A percentile compares a stretch with the other conserved stretches of the same genome.
Evolutionary conservation across 768 basidiomycete species (phyloP).

Genomic region (Boletus rufocinnamomeus): DNA sequence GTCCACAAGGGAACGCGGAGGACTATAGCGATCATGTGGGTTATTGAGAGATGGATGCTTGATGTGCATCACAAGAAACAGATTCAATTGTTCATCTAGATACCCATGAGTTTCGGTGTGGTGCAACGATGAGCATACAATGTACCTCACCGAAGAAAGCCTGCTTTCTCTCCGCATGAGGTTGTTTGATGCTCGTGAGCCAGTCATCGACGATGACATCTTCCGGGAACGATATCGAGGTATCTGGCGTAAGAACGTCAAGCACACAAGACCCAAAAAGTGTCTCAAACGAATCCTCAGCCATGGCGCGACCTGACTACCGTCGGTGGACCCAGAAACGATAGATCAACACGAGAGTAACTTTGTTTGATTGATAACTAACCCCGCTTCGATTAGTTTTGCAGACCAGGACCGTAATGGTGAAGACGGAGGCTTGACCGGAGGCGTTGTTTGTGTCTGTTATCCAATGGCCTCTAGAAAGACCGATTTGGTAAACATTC

Average conservation of each 20-base stretch:
- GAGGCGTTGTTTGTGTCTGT: slow-evolving; percentile 18
- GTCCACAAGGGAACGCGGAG: slow-evolving; percentile 47
- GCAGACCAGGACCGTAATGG: neutral
- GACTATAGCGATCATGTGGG: slow-evolving; percentile 21
- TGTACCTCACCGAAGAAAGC: slow-evolving; percentile 72
- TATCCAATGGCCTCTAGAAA: slow-evolving; percentile 20
- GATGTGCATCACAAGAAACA: slow-evolving; percentile 45
- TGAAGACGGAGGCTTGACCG: neutral
- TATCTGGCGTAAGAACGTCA: slow-evolving; percentile 64
- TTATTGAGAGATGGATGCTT: slow-evolving; percentile 37
- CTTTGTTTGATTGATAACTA: neutral
- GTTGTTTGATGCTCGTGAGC: slow-evolving; percentile 48
- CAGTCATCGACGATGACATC: slow-evolving; percentile 50
- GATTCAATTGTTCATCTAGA: slow-evolving; percentile 58
- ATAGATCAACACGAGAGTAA: neutral
- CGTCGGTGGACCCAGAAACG: neutral
- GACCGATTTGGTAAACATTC: slow-evolving; percentile 20
- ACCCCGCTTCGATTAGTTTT: neutral
- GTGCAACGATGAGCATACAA: slow-evolving; percentile 9
- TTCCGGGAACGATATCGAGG: slow-evolving; percentile 62
- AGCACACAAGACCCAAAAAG: slow-evolving; percentile 61
- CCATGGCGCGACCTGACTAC: slow-evolving; percentile 17
- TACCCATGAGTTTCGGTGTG: slow-evolving; percentile 19
- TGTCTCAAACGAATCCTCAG: slow-evolving; percentile 55
- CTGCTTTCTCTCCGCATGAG: slow-evolving; percentile 54